Conservation (phyloP, 306 rosid species). For the Lathyrus tuberosus region DNA sequence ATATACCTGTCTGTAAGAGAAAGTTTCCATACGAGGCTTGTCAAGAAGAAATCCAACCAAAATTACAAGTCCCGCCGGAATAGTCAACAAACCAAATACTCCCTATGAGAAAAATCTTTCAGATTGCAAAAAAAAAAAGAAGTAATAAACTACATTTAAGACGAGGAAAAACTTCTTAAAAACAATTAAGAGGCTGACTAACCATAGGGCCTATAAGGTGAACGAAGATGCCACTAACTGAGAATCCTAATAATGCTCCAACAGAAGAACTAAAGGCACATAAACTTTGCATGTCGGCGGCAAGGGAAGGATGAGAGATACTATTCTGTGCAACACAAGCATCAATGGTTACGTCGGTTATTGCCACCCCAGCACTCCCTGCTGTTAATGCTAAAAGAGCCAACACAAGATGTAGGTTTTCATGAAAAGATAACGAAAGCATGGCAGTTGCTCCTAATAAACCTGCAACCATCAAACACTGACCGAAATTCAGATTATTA, state of each 20-base stretch:
- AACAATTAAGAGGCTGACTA: constrained; percentile 51
- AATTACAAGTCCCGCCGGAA: constrained; percentile 79
- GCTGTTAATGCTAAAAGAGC: constrained; percentile 74
- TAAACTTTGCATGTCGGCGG: constrained; percentile 94
- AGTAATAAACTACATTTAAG: constrained; percentile 26
- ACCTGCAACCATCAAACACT: constrained; percentile 54
- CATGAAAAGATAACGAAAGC: constrained; percentile 68
- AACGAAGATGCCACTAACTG: constrained; percentile 80
- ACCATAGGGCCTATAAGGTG: constrained; percentile 92
- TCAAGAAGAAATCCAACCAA: constrained; percentile 67
- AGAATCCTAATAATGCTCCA: constrained; percentile 85
- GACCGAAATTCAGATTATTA: constrained; percentile 27
- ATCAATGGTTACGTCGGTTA: constrained; percentile 94
- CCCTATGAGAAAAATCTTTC: constrained; percentile 58
- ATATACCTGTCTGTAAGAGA: constrained; percentile 70
- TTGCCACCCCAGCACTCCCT: constrained; percentile 84
- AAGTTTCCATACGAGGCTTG: constrained; percentile 64
- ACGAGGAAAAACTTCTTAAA: background rate
- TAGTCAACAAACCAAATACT: constrained; percentile 80
- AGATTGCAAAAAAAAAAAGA: background rate
- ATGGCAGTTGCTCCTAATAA: constrained; percentile 61
- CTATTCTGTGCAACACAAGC: constrained; percentile 98
- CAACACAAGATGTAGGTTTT: constrained; percentile 70
- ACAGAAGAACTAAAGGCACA: constrained; percentile 85
- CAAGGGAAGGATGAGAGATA: constrained; percentile 69